These are phyloP conservation scores for Hanseniaspora occidentalis DNA, from an alignment of 805 yeast species.

Conservation along the genomic window DNA sequence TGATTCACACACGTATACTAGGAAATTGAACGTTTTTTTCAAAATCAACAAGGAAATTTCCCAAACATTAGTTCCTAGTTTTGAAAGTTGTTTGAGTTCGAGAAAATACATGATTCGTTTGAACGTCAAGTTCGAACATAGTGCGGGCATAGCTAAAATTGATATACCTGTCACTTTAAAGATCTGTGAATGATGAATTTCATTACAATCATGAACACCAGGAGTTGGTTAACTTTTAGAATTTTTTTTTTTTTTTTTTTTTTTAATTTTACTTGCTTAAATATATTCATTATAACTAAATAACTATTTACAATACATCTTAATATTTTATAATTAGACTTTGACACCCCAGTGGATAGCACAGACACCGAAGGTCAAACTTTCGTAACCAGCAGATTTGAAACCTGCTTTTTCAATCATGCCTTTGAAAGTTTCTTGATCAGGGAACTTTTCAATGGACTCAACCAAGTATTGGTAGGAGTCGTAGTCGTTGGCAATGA, in stretches of 20 bases:
- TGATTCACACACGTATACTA: conserved; percentile 22
- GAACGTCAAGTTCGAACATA: conserved; percentile 30
- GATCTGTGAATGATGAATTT: conserved; percentile 12
- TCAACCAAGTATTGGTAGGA: conserved; percentile 95
- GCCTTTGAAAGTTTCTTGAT: conserved; percentile 76
- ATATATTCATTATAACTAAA: neutral
- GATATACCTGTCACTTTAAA: conserved; percentile 29
- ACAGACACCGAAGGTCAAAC: conserved; percentile 87
- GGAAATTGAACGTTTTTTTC: conserved; percentile 29
- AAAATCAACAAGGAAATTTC: conserved; percentile 30
- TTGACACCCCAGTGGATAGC: conserved; percentile 94
- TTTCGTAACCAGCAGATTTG: conserved; percentile 87
- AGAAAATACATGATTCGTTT: conserved; percentile 33
- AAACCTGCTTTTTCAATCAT: conserved; percentile 96
- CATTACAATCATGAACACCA: no score
- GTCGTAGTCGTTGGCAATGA: conserved; percentile 89
- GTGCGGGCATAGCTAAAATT: conserved; percentile 19
- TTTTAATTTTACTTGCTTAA: neutral
- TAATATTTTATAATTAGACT: conserved; percentile 36
- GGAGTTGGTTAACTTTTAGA: no score
- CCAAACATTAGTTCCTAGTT: conserved; percentile 45
- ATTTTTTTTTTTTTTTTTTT: conserved; percentile 1
- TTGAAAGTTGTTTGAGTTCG: conserved; percentile 51
- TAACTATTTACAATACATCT: neutral
- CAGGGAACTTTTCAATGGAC: conserved; percentile 82